Base-by-base conservation (phyloP, 331 rosid genomes). In the Arachis monticola region DNA sequence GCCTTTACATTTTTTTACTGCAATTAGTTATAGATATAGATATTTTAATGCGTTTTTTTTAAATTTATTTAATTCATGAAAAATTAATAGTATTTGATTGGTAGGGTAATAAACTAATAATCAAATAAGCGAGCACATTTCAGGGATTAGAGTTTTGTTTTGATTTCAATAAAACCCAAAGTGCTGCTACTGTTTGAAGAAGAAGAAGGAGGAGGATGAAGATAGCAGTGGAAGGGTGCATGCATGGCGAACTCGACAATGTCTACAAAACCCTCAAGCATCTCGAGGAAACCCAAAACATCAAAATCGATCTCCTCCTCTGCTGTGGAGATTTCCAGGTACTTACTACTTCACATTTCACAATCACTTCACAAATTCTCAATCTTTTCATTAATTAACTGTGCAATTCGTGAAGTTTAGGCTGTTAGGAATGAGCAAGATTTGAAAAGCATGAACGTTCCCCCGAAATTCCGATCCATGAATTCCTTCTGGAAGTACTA, bases 261-360 rank as follows among this genome's bases (percentile, higher is more conserved):
- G 99, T 94, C 35, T 94, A 94, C 91, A 82, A 64, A 82, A 86
- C 99, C 60, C 85, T 94, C 61, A 89, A 88, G 55, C 82, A 82
- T 60, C 80, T 83, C 3, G 97, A 94, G 64, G 80, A 72, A 75
- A 7, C 71, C 6, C 79, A 87, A 9, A 73, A 78, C 81, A 88
- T 85, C 66, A 94, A 92, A 83, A 91, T 92, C 84, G 99, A 94
- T 64, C 99, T 94, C 77, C 97, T 94, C 47, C 85, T 92, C 69
- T 92, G 99, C 79, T 94, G 99, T 67, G 99, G 99, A 56, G 97
- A 94, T 80, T 95, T 95, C 84, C 99, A 90, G 91, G 93, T 85
- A 59, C 53, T 38, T 38, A 47, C 3, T 47, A 47, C 51, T 7
- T 7, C 11, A 47, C 41, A 30, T 27, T 9, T 31, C 41, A 59